These are phyloP conservation scores for Leonotis leonurus DNA, from an alignment of 257 asterid genomes.

Conservation along the genomic window DNA sequence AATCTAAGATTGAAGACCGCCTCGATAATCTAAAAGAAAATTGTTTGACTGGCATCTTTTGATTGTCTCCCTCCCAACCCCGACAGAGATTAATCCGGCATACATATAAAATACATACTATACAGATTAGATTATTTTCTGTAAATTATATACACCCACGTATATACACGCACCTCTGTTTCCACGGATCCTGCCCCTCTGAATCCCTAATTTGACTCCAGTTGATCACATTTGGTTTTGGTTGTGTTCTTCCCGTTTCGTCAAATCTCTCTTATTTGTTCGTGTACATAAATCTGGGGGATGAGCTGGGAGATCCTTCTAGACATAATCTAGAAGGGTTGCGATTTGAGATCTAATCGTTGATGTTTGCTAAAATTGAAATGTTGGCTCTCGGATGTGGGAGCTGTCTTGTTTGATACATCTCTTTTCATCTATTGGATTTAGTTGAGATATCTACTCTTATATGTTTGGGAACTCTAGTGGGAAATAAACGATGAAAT, in stretches of 20 bases:
- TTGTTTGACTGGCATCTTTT: conserved; percentile 22
- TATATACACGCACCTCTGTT: conserved; percentile 5
- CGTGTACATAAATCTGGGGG: conserved; percentile 22
- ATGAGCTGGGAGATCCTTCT: conserved; percentile 61
- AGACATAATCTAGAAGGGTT: conserved; percentile 55
- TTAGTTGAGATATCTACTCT: conserved; percentile 22
- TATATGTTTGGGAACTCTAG: conserved; percentile 54
- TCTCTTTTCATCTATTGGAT: conserved; percentile 11
- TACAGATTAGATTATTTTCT: conserved; percentile 9
- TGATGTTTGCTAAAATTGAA: conserved; percentile 31
- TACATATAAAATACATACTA: background rate
- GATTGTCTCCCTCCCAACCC: conserved; percentile 5
- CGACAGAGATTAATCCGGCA: conserved; percentile 9
- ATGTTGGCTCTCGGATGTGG: conserved; percentile 56
- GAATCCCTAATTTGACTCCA: conserved; percentile 33
- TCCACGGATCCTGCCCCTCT: conserved; percentile 54
- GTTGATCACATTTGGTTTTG: conserved; percentile 33
- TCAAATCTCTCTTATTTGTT: background rate
- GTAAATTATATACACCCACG: conserved; percentile 15
- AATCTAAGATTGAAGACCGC: conserved; percentile 24
- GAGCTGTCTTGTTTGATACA: conserved; percentile 29
- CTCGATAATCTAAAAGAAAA: conserved; percentile 27
- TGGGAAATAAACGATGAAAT: conserved; percentile 85
- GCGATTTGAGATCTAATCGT: conserved; percentile 53
- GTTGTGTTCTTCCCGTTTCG: background rate